phyloP scores from a whole-genome alignment of 1,139 yeast genomes.

The Kluyveromyces sp. region DNA sequence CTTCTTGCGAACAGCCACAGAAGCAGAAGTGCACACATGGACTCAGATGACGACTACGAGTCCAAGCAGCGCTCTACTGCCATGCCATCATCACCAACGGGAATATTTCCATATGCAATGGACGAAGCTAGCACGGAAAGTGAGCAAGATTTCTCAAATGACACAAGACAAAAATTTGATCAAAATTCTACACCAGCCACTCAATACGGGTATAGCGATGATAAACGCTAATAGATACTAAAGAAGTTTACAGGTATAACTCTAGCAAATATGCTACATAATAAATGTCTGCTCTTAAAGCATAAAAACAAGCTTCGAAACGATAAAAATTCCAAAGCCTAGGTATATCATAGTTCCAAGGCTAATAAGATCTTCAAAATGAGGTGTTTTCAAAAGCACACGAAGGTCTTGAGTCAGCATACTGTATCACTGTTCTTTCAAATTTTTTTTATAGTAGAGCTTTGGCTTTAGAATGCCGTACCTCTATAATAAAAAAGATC shows the following conservation, averaged over 20 bases:
- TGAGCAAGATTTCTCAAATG: constrained; percentile 8
- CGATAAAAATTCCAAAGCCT: too few species aligned
- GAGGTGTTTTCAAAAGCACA: too few species aligned
- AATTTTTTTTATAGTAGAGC: not conserved
- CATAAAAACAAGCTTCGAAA: not conserved
- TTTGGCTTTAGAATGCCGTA: not conserved
- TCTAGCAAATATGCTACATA: not conserved
- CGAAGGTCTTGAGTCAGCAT: too few species aligned
- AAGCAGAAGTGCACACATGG: constrained; percentile 12
- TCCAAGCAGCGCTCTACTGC: constrained; percentile 21
- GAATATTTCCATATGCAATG: constrained; percentile 25
- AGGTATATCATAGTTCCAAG: too few species aligned
- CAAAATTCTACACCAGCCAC: constrained; percentile 22
- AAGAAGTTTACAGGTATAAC: not conserved
- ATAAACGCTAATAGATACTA: constrained; percentile 3
- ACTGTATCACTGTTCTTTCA: not conserved
- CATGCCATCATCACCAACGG: constrained; percentile 31
- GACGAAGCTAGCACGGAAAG: constrained; percentile 7
- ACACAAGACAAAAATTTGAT: constrained; percentile 7
- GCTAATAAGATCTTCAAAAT: too few species aligned
- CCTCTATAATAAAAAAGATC: not conserved
- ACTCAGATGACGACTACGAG: constrained; percentile 14
- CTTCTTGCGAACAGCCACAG: constrained; percentile 13
- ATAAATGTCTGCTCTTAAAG: not conserved
- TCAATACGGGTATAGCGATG: constrained; percentile 25